phyloP scores from a whole-genome alignment of 768 basidiomycete genomes.

The Leucogyrophana mollusca region DNA sequence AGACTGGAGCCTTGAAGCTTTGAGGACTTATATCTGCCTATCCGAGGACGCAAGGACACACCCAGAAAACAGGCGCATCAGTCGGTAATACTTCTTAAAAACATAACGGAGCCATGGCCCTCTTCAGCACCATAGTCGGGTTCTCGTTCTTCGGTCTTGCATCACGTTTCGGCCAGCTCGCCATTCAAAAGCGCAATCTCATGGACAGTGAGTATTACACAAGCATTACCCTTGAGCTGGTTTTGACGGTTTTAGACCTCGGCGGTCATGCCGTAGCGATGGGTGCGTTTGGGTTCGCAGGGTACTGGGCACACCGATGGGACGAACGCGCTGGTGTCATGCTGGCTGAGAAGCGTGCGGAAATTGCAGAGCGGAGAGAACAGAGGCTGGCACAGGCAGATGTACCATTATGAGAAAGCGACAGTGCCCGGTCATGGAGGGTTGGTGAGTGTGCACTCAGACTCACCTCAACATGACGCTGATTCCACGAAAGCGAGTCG shows the following conservation, averaged over 20 bases:
- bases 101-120: conserved; percentile 52
- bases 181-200: conserved; percentile 77
- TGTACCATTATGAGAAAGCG: conserved; percentile 22
- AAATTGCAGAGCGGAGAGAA: conserved; percentile 54
- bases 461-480: too few species aligned
- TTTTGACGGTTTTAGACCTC: conserved; percentile 56
- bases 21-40: too few species aligned
- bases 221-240: neutral
- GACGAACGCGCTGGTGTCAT: conserved; percentile 61
- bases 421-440: too few species aligned
- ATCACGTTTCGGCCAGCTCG: conserved; percentile 82
- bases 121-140: conserved; percentile 69
- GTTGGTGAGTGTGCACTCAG: too few species aligned
- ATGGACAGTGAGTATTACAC: conserved; percentile 74
- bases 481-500: too few species aligned
- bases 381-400: conserved; percentile 33
- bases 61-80: too few species aligned
- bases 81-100: too few species aligned
- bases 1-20: too few species aligned
- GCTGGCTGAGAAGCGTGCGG: conserved; percentile 59
- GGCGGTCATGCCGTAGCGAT: conserved; percentile 69
- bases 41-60: too few species aligned
- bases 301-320: conserved; percentile 74
- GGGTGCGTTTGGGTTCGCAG: conserved; percentile 66
- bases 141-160: conserved; percentile 83